A percentile compares a stretch with the other conserved stretches of the same genome.
Conservation (phyloP, 164 flowering plant genomes). For the Platanus orientalis region DNA sequence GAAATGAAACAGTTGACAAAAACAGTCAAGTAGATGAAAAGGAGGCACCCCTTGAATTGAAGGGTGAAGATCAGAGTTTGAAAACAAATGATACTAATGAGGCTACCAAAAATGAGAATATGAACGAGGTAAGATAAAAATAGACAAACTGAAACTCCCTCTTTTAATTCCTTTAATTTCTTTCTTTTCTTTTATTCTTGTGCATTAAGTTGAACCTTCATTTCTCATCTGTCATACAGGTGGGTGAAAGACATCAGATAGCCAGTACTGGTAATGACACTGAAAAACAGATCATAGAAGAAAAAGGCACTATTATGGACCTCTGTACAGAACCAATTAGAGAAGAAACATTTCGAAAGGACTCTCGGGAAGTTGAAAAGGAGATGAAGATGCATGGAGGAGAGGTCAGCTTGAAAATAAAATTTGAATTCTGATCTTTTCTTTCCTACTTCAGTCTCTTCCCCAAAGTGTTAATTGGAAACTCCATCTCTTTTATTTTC, state of each 20-base stretch:
- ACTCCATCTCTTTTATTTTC: background rate
- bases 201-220: background rate
- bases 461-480: background rate
- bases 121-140: background rate
- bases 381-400: background rate
- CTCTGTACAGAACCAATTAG: background rate
- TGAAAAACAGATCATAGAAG: constrained; percentile 5
- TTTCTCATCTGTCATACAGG: background rate
- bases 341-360: constrained; percentile 3
- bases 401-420: background rate
- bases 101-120: background rate
- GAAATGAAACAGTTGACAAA: constrained; percentile 2
- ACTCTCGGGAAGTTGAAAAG: constrained; percentile 3
- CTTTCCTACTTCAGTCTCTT: no score
- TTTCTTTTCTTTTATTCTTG: background rate
- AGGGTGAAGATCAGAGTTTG: background rate
- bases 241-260: background rate
- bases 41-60: background rate
- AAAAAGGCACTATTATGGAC: background rate
- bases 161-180: background rate
- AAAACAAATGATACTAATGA: constrained; percentile 6
- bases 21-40: constrained; percentile 8
- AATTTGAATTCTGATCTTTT: no score
- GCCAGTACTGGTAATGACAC: background rate
- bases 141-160: background rate